Base-by-base conservation (phyloP, 1,139 yeast species). In the Saccharomyces hybrid region DNA sequence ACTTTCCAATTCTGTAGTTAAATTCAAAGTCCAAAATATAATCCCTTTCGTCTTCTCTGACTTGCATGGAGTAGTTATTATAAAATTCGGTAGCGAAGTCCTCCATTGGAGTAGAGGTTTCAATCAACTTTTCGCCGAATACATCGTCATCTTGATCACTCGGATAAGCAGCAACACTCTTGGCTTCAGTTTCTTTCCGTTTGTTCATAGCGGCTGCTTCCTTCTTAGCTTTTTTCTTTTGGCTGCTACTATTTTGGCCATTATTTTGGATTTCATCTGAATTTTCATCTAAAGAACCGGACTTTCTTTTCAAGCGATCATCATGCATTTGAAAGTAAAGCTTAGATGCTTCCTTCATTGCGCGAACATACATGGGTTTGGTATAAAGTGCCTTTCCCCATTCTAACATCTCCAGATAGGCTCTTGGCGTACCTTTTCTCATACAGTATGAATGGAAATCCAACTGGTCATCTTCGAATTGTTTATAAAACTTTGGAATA, bases 391-490 rank as follows among this genome's bases (percentile, higher is more conserved):
- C 68, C 65, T 90, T 95, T 57, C 85, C 96, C 98, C 98, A 93
- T 50, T 75, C 71, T 53, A 91, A 63, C 76, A 88, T 81, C 28
- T 82, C 84, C 42, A 88, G 63, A 66, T 93, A 93, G 26, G 93
- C 85, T 58, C 96, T 79, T 28, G 95, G 85, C 4, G 98, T 88
- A 14, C 98, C 98, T 63, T 86, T 83, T 72, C 97, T 82, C 77
- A 88, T 81, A 68, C 96, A 86, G 70, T 89, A 93, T 48, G 87
- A 84, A 70, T 93, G 99, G 83, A 93, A 93, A 68, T 93, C 99
- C 62, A 86, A 80, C 72, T 93, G 97, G 66, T 95, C 99, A 58
- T 81, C 82, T 67, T 76, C 80, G 71, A 84, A 89, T 55, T 82
- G 87, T 51, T 81, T 78, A 71, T 84, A 89, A 31, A 86, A 79